Conservation (phyloP, 2,329 filamentous ascomycete species). For the Curvularia sp. region DNA sequence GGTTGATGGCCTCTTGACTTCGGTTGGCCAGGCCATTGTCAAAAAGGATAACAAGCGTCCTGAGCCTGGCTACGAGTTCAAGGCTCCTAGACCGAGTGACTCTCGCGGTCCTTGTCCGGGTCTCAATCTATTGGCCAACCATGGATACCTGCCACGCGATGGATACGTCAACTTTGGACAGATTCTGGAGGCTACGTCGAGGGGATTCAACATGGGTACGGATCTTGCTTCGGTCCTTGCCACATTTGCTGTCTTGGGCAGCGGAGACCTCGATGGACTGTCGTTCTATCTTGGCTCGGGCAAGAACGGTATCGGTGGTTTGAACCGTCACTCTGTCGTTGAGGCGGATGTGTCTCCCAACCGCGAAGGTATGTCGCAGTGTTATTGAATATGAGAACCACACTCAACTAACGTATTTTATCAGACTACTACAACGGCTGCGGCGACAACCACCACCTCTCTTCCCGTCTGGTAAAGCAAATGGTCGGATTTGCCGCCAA, state of each 20-base stretch:
- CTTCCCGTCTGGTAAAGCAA: slow-evolving; percentile 26
- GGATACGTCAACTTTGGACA: slow-evolving; percentile 41
- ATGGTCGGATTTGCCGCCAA: slow-evolving; percentile 20
- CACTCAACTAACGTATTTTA: slow-evolving; percentile 31
- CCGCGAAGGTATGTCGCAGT: slow-evolving; percentile 47
- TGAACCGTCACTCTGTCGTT: slow-evolving; percentile 56
- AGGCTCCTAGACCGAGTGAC: slow-evolving; percentile 26
- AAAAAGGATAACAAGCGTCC: slow-evolving; percentile 28
- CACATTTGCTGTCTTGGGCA: slow-evolving; percentile 28
- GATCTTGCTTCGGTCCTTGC: slow-evolving; percentile 44
- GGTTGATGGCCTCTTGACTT: slow-evolving; percentile 27
- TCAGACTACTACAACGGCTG: slow-evolving; percentile 46
- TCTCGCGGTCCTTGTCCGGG: slow-evolving; percentile 57
- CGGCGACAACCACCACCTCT: slow-evolving; percentile 54
- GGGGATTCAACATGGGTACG: slow-evolving; percentile 34
- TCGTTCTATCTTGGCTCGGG: slow-evolving; percentile 32
- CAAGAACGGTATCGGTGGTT: slow-evolving; percentile 28
- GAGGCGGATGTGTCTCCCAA: slow-evolving; percentile 29
- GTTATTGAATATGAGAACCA: slow-evolving; percentile 25
- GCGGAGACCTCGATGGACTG: slow-evolving; percentile 31
- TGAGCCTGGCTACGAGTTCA: slow-evolving; percentile 28
- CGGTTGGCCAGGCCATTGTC: slow-evolving; percentile 26
- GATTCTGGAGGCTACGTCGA: slow-evolving; percentile 23
- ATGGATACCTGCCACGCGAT: slow-evolving; percentile 57
- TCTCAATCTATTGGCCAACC: slow-evolving; percentile 61